phyloP scores from a whole-genome alignment of 2,329 filamentous ascomycete genomes.

The Septoria linicola region DNA sequence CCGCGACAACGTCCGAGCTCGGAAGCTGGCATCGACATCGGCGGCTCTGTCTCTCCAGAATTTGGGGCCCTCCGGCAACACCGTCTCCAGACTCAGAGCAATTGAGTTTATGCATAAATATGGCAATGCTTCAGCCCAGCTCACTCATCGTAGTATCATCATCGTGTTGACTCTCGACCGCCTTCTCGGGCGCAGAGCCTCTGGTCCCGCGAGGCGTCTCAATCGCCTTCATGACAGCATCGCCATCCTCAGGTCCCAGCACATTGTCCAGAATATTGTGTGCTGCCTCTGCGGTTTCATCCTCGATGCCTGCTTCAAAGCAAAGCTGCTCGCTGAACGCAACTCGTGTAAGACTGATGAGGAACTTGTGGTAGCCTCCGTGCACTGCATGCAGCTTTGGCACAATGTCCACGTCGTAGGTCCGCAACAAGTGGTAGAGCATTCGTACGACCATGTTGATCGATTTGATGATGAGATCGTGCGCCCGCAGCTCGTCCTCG shows the following conservation, averaged over 20 bases:
- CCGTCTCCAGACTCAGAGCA: too few species aligned
- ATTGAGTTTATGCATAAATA: too few species aligned
- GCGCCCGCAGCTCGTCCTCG: slow-evolving; percentile 28
- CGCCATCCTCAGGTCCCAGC: slow-evolving; percentile 76
- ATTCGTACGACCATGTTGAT: slow-evolving; percentile 63
- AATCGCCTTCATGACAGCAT: slow-evolving; percentile 55
- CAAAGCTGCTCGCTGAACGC: slow-evolving; percentile 80
- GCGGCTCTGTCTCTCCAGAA: slow-evolving; percentile 15
- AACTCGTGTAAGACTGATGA: slow-evolving; percentile 77
- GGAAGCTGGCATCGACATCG: slow-evolving; percentile 9
- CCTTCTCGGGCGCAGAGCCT: slow-evolving; percentile 20
- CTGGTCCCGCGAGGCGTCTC: slow-evolving; percentile 36
- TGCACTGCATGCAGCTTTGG: slow-evolving; percentile 68
- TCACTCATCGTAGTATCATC: slow-evolving; percentile 28
- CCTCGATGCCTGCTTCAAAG: slow-evolving; percentile 72
- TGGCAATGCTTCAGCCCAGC: slow-evolving; percentile 15
- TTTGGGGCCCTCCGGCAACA: background rate
- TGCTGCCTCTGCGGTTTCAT: slow-evolving; percentile 76
- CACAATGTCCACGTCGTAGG: slow-evolving; percentile 64
- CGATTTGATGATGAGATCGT: slow-evolving; percentile 47
- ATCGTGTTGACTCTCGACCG: slow-evolving; percentile 8
- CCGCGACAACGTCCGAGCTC: slow-evolving; percentile 15
- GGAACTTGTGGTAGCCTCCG: slow-evolving; percentile 76
- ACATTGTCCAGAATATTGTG: slow-evolving; percentile 77
- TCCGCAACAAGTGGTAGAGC: slow-evolving; percentile 58